Base-by-base conservation (phyloP, 2,329 filamentous ascomycete species). In the Penicillium sp. region DNA sequence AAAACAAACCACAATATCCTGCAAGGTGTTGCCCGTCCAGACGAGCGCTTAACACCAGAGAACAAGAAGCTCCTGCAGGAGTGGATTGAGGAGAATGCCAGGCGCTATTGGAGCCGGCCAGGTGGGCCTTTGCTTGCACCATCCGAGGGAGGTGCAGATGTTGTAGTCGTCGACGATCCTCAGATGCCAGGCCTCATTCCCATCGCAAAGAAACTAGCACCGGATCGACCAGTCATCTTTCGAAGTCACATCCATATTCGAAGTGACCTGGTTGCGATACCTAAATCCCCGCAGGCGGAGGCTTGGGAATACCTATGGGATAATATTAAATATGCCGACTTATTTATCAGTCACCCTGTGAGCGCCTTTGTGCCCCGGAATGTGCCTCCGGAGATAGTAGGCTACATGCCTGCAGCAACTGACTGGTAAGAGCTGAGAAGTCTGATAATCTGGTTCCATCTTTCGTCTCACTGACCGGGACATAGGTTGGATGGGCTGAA, bases 1-100 rank as follows among this genome's bases (percentile, higher is more conserved):
- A 94, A 94, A 75, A 91, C 88, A 61, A 88, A 91, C 63, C 90
- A 94, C 82, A 94, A 94, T 73, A 92, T 93, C 60, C 83, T 94
- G 3, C 90, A 94, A 74, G 90, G 89, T 9, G 89, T 92, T 40
- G 85, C 85, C 39, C 78, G 80, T 27, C 82, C 84, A 0, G 81
- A 83, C 3, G 82, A 89, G 62, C 81, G 84, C n/a, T 79, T 93
- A 32, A 83, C 80, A 0, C 63, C 77, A 1, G 81, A 87, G 2
- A 83, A 89, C 54, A 85, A 86, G 64, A 70, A 76, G 1, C 73
- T 78, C n/a, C 83, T 93, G 49, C 81, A 81, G 10, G 81, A 85
- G 45, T 94, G 90, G 90, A 86, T 89, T 54, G 75, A 79, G 13
- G 82, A 88, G 13, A 93, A 93, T 69, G 86, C 89, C 6, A 79